Evolutionary conservation across 1,284 basidiomycete genomes (phyloP), one percentile per base, ranked within the genome.

Genomic region (Tremellales sp.): DNA sequence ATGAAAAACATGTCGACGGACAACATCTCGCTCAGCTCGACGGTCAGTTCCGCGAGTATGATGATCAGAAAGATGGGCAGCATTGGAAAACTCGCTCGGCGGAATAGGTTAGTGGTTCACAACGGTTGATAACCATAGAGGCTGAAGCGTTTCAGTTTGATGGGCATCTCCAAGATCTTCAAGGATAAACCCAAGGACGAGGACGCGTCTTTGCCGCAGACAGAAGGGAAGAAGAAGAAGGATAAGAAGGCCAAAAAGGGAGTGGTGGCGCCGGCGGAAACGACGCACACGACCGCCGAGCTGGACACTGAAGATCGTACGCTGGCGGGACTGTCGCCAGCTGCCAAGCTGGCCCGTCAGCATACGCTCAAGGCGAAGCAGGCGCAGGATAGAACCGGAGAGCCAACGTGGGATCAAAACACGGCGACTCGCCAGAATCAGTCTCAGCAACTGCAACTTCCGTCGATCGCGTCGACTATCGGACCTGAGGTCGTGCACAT

Each of bases 41-140:
- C 94, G 35, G 93, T 97, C 59, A 90, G 86, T 53, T 91, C 87
- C 45, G 94, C 93, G 7, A 91, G 87, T 48, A 87, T 97, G 70
- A 95, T 98, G 83, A 94, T 98, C 62, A 83, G 94, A 60, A 97
- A 95, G 75, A 83, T 98, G 43, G 93, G 94, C 25, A 85, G 85
- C 45, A 84, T 97, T 70, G 90, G 91, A 38, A 90, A 87, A 73
- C 78, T 95, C n/a, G 89, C 90, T 5, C 77, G 90, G 46, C 79
- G 90, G 35, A 93, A 93, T 69, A 89, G 66, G 70, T 69, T 27
- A 36, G 68, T 55, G 12, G 10, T 22, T 31, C 7, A 18, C 10
- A 1, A 26, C 3, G 7, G 5, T 16, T 46, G 26, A 5, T 33
- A 22, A 1, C 22, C 28, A 16, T 14, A 6, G 18, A 22, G 19